phyloP scores from a whole-genome alignment of 257 asterid species.

The Solanum paucissectum region DNA sequence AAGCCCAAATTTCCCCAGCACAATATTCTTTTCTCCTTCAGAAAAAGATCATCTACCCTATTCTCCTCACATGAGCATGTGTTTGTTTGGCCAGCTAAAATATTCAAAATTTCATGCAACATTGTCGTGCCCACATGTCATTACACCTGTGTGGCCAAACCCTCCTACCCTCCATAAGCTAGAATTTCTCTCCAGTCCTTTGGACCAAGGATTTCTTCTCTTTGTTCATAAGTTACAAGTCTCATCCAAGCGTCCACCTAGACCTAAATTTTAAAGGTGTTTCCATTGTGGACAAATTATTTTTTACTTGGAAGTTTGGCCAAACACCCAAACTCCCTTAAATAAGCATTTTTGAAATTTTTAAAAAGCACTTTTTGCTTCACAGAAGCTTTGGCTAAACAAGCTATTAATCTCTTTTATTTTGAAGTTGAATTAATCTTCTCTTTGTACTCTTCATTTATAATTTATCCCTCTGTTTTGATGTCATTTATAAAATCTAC shows the following conservation, averaged over 20 bases:
- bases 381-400: background rate
- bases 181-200: rapidly evolving
- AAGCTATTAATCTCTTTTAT: background rate
- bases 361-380: background rate
- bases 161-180: background rate
- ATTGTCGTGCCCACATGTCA: background rate
- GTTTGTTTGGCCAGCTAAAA: background rate
- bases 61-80: background rate
- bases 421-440: background rate
- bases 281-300: background rate
- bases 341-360: background rate
- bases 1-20: background rate
- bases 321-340: background rate
- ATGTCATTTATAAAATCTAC: background rate
- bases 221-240: background rate
- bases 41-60: background rate
- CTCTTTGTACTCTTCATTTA: background rate
- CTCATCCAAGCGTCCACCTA: background rate
- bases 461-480: background rate
- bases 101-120: background rate
- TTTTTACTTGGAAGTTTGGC: background rate
- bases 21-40: background rate
- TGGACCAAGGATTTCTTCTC: background rate
- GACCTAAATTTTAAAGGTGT: background rate
- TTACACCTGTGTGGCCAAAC: background rate